Evolutionary conservation across 192 early-diverging fungal species (phyloP), one percentile per base, ranked within the genome.

Genomic region (Dispira simplex): DNA sequence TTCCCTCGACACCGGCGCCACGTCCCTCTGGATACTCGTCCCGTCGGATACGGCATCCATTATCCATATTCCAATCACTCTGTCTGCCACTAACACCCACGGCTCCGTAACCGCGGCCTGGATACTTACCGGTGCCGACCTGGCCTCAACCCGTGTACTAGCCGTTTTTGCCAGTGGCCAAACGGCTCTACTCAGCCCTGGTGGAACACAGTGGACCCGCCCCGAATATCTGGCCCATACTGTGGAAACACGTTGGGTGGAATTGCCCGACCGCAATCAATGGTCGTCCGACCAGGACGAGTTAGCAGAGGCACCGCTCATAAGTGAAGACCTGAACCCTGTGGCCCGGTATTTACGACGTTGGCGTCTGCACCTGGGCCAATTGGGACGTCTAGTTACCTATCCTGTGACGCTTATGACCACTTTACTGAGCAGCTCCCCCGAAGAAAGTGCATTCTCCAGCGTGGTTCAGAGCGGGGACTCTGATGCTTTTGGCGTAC

Each of bases 191-290:
- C 16, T 23, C n/a, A 27, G 10, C 27, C 4, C 25, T 39, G 4
- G 12, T 13, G 9, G 10, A 11, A 11, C 44, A 10, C 6, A 81
- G 21, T 98, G 95, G 95, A 74, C 80, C n/a, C 82, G 90, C 44
- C 86, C 93, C 53, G 95, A 98, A 71, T 81, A 88, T 20, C 73
- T 96, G 63, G 79, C 90, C 0, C 77, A 90, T 55, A 74, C 77
- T 6, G 70, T 70, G 2, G 82, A 82, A 28, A 80, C 85, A 46
- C 84, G 74, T 58, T 91, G 92, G 70, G 68, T 98, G 48, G 91
- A 93, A 47, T 74, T 98, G 9, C 90, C 91, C 1, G 90, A 88
- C 59, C 70, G 70, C 8, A 11, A n/a, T 28, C 16, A 26, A 25
- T 48, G 44, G 62, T 72, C 69, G 0, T 70, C 67, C 12, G 77